A percentile compares a stretch with the other conserved stretches of the same genome.
phyloP scores from a whole-genome alignment of 176 grass and related monocot genomes.

The Oryza officinalis region DNA sequence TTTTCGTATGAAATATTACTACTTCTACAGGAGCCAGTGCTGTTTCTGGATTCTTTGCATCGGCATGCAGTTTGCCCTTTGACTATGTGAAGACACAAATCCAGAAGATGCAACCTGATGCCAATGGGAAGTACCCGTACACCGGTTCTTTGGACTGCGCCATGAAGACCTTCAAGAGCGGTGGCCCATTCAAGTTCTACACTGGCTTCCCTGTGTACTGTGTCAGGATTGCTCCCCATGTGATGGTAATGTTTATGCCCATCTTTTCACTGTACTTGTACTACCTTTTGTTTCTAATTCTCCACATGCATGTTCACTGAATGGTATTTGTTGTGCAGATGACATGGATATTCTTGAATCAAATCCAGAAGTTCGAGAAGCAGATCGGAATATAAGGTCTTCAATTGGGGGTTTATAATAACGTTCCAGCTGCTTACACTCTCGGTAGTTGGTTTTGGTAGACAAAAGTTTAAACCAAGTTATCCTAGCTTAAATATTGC shows the following conservation, averaged over 20 bases:
- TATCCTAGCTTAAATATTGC: conserved; percentile 45
- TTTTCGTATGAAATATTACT: background rate
- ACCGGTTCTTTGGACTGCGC: conserved; percentile 88
- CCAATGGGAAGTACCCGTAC: conserved; percentile 93
- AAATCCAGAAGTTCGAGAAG: conserved; percentile 92
- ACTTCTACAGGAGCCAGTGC: conserved; percentile 88
- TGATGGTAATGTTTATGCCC: conserved; percentile 67
- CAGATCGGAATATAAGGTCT: conserved; percentile 58
- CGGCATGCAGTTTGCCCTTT: conserved; percentile 99
- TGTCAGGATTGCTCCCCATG: conserved; percentile 94
- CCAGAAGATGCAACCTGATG: conserved; percentile 99
- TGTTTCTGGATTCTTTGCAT: conserved; percentile 92
- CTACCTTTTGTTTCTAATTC: background rate
- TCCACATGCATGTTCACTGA: conserved; percentile 15
- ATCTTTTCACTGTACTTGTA: background rate
- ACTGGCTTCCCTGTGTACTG: conserved; percentile 98
- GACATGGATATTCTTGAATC: conserved; percentile 99
- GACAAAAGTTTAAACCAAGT: conserved; percentile 36
- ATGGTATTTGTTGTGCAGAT: conserved; percentile 58
- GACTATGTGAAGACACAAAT: conserved; percentile 99
- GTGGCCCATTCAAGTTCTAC: conserved; percentile 99
- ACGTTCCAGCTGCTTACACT: conserved; percentile 46
- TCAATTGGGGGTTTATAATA: conserved; percentile 26
- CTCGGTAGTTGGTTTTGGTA: conserved; percentile 53
- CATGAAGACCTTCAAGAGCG: conserved; percentile 82